phyloP scores from a whole-genome alignment of 768 basidiomycete species.

The Chalciporus pseudorubinellus region DNA sequence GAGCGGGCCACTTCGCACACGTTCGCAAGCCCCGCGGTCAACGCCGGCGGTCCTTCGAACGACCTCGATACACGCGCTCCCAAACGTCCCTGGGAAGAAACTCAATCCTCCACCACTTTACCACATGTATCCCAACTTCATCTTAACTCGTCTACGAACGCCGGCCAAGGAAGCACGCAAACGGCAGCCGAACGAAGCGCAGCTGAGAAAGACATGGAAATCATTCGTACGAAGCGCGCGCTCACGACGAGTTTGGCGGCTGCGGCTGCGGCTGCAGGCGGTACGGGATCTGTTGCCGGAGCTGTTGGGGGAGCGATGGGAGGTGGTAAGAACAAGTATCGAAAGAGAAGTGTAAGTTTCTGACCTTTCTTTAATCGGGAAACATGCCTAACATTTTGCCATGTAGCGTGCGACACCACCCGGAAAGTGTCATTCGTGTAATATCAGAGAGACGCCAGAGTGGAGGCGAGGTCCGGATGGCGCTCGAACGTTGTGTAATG shows the following conservation, averaged over 20 bases:
- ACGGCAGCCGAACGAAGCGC: constrained; percentile 50
- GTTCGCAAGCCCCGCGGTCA: constrained; percentile 29
- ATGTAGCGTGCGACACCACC: constrained; percentile 79
- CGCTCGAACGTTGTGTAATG: constrained; percentile 80
- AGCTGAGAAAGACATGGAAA: constrained; percentile 82
- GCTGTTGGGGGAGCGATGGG: constrained; percentile 22
- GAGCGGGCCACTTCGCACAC: constrained; percentile 18
- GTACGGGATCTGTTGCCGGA: constrained; percentile 34
- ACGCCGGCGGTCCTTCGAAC: constrained; percentile 22
- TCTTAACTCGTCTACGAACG: constrained; percentile 14
- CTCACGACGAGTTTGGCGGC: constrained; percentile 59
- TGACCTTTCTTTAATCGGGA: not conserved
- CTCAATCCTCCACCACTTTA: constrained; percentile 14
- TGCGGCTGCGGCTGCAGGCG: constrained; percentile 38
- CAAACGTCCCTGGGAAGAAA: constrained; percentile 80
- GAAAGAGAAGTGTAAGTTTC: constrained; percentile 77
- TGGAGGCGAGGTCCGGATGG: constrained; percentile 86
- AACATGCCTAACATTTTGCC: constrained; percentile 24
- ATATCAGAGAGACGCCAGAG: constrained; percentile 85
- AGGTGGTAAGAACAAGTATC: constrained; percentile 67
- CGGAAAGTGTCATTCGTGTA: constrained; percentile 85
- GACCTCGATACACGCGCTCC: constrained; percentile 49
- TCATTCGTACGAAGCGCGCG: constrained; percentile 80
- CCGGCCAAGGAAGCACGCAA: constrained; percentile 16
- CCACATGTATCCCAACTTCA: constrained; percentile 26